Conservation (phyloP, 805 yeast genomes). For the Saturnispora sekii region DNA sequence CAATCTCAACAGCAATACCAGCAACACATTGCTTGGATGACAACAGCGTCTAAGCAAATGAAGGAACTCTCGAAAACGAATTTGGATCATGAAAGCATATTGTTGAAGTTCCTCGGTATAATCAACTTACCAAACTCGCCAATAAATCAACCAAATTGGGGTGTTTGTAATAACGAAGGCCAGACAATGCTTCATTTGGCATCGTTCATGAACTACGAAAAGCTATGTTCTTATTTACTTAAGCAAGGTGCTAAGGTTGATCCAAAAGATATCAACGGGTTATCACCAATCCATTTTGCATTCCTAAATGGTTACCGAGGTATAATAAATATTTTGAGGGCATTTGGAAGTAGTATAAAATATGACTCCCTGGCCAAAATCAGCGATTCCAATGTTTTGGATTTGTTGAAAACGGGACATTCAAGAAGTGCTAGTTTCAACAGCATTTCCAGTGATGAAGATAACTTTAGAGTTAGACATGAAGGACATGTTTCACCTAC, state of each 20-base stretch:
- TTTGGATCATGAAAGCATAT: constrained; percentile 39
- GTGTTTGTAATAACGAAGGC: constrained; percentile 71
- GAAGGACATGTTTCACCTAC: no score
- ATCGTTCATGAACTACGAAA: constrained; percentile 58
- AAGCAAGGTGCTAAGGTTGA: constrained; percentile 59
- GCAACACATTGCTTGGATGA: constrained; percentile 33
- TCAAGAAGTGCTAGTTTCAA: constrained; percentile 8
- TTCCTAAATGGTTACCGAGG: constrained; percentile 64
- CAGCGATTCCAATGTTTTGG: constrained; percentile 31
- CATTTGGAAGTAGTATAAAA: constrained; percentile 32
- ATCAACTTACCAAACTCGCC: constrained; percentile 60
- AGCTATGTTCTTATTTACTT: constrained; percentile 53
- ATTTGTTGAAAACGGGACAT: constrained; percentile 20
- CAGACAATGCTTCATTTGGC: constrained; percentile 87
- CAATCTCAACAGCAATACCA: constrained; percentile 13
- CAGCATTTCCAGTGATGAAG: constrained; percentile 5
- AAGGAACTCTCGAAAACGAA: constrained; percentile 35
- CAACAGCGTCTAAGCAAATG: constrained; percentile 42
- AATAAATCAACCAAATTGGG: constrained; percentile 59
- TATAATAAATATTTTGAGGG: constrained; percentile 50
- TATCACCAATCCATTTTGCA: constrained; percentile 84
- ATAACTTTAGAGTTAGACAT: neutral
- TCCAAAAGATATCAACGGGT: constrained; percentile 67
- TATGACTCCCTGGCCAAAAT: constrained; percentile 43
- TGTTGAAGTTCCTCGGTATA: constrained; percentile 42